Percentiles rank a stretch among this genome's conserved stretches.
Conservation (phyloP, 2,329 filamentous ascomycete genomes). For the Sporothrix inflata region DNA sequence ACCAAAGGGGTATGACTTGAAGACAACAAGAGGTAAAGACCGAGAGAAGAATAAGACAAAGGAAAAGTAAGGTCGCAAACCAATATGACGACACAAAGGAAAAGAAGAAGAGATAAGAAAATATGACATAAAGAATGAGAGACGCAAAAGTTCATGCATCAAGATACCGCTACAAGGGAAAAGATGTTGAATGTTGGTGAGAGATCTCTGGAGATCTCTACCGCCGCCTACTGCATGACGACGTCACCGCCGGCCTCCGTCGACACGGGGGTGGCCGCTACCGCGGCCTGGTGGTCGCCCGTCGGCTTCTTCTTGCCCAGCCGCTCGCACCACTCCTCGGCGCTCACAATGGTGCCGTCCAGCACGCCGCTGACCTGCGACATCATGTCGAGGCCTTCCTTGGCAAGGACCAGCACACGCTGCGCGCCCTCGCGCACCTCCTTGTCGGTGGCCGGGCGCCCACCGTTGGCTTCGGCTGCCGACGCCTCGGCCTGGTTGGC, state of each 20-base stretch:
- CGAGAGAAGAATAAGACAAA: not conserved
- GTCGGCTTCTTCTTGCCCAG: constrained; percentile 58
- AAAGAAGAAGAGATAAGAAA: not conserved
- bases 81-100: not conserved
- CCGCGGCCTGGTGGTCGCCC: not conserved
- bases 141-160: not conserved
- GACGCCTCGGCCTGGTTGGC: constrained; percentile 54
- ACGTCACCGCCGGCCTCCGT: constrained; percentile 4
- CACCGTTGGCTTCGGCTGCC: constrained; percentile 20
- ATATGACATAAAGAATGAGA: not conserved
- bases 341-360: constrained; percentile 85
- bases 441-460: constrained; percentile 36
- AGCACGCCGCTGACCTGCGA: constrained; percentile 85
- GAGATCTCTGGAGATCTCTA: too few relatives aligned
- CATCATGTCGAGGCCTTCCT: constrained; percentile 93
- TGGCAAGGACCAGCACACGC: constrained; percentile 80
- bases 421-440: constrained; percentile 65
- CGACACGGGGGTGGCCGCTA: not conserved
- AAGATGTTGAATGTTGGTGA: not conserved
- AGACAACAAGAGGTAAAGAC: not conserved
- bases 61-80: not conserved
- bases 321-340: constrained; percentile 87
- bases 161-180: not conserved
- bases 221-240: constrained; percentile 24
- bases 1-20: constrained; percentile 22